phyloP scores from a whole-genome alignment of 2,329 filamentous ascomycete species.

The Aquanectria penicillioides region DNA sequence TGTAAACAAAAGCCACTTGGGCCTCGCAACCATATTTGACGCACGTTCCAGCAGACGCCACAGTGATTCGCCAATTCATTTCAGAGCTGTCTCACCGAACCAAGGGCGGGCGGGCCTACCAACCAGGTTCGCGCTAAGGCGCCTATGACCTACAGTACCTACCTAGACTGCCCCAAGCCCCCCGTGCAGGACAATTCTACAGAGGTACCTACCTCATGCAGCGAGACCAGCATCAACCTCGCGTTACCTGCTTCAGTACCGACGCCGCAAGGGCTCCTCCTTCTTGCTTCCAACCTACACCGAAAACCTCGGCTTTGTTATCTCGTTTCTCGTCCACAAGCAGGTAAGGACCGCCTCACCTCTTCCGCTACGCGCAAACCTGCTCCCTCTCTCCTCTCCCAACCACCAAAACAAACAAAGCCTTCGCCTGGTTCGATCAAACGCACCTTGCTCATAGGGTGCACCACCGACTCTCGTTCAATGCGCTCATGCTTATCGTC shows the following conservation, averaged over 20 bases:
- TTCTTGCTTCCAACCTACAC: constrained; percentile 23
- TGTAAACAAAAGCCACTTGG: constrained; percentile 1
- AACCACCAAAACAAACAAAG: background rate
- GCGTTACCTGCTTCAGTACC: constrained; percentile 20
- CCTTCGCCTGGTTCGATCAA: background rate
- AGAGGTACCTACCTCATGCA: constrained; percentile 1
- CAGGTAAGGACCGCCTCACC: constrained; percentile 24
- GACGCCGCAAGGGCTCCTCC: constrained; percentile 13
- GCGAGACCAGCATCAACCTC: constrained; percentile 12
- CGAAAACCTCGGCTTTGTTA: constrained; percentile 19
- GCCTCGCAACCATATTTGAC: constrained; percentile 4
- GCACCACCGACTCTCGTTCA: constrained; percentile 25
- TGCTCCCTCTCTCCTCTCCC: background rate
- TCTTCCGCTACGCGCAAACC: background rate
- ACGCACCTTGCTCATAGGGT: background rate
- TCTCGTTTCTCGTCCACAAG: constrained; percentile 11
- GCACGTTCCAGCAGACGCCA: constrained; percentile 16
- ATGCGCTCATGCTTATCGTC: constrained; percentile 61
- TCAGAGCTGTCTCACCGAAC: background rate
- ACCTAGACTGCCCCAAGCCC: background rate
- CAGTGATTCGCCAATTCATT: constrained; percentile 21
- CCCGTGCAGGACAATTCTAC: background rate
- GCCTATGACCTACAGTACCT: constrained; percentile 9
- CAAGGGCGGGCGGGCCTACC: constrained; percentile 1
- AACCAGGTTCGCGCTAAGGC: constrained; percentile 21